Evolutionary conservation across 768 basidiomycete species (phyloP), one percentile per base, ranked within the genome.

Genomic region (Termitomyces sp.): DNA sequence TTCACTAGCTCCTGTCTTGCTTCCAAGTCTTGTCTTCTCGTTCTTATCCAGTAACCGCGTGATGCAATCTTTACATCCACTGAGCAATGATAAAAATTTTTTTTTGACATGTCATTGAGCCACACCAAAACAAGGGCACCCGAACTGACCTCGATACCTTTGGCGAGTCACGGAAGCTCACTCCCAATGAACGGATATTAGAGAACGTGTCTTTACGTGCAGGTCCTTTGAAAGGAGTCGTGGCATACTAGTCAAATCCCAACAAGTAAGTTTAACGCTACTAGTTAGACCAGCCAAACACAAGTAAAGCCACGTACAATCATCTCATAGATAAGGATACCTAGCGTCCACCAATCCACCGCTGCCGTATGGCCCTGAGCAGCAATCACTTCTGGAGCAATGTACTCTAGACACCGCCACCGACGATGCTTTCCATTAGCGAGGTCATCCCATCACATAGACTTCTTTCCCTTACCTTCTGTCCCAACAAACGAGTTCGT

Each of bases 401-500:
- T 98, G 78, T 99, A 99, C 75, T 98, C 96, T 97, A 53, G 22
- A 64, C 58, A 64, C 61, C 60, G 64, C 59, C 64, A 64, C 65
- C 56, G 60, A 61, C 30, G 9, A 32, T 32, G 28, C 28, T 28
- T 28, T 28, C 63, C 62, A 59, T 63, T 59, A 61, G 60, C 58
- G 41, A 55, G 53, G 45, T 14, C 53, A 51, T 50, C 50, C 58
- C 55, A 68, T 63, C 58, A 61, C 50, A 46, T 63, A 48, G 0
- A 58, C 28, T 28, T 28, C 56, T 62, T 35, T 51, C 42, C 48
- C 62, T 70, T 64, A 92, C 93, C 96, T 81, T 99, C 97, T 26
- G 97, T 99, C 26, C 97, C 97, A 63, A 99, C 97, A 73, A 99
- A 99, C 41, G 93, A 97, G 72, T 98, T 98, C 21, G 97, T 98